Evolutionary conservation across 371 early-diverging fungal species (phyloP), one percentile per base, ranked within the genome.

Genomic region (Entomophthora muscae): DNA sequence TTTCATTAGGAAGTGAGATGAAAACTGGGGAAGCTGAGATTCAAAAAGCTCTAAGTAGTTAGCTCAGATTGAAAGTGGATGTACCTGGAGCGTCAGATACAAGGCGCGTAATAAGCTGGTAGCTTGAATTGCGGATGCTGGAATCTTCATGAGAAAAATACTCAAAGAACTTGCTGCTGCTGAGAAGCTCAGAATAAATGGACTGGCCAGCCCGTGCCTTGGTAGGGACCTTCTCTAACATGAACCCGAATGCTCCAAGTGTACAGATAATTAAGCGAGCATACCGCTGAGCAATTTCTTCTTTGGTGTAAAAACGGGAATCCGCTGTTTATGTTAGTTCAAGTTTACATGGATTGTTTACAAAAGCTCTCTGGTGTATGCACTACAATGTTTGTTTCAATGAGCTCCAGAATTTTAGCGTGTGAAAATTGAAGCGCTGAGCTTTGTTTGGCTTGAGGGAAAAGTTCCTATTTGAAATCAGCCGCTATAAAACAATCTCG

Each of bases 251-350:
- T 26, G 77, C 67, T 28, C 76, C 74, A 28, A 83, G 70, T 7
- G 78, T 70, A 28, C 78, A 72, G 0, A 80, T 67, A 0, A 83
- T 74, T 2, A 83, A 78, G 58, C 83, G 75, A 0, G 76, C 76
- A 63, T 79, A 83, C 33, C 83, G 80, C 22, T 80, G 67, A 1
- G 67, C 69, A 81, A 80, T 81, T 27, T 85, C 85, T 62, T 83
- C 83, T 61, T 75, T 73, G 3, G 80, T 73, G 12, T 75, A 79
- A 72, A 82, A 81, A 13, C 84, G 67, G 27, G 79, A 76, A 68
- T 83, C 85, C 61, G 75, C 78, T 77, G 54, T 23, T 17, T 26
- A 24, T n/a, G 21, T 52, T 31, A 54, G 53, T 59, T 51, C 23
- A 51, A 57, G 0, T 29, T 28, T 56, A 33, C 29, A 5, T 26